Evolutionary conservation across 2,329 filamentous ascomycete species (phyloP).

Genomic region (Curvularia spicifera): DNA sequence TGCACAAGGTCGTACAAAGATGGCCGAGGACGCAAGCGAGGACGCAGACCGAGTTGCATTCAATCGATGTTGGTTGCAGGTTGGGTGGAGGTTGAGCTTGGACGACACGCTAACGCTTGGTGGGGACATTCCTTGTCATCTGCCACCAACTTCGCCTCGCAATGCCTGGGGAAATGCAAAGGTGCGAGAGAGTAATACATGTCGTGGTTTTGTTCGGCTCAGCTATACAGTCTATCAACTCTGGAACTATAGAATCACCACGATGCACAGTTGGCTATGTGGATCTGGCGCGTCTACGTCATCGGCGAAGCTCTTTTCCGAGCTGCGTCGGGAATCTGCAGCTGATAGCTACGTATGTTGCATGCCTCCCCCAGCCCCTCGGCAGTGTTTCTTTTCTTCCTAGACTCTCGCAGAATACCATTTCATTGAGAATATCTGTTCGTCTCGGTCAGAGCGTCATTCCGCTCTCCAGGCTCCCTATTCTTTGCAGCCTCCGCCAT

Average conservation of each 20-base stretch:
- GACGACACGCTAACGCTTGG: constrained; percentile 22
- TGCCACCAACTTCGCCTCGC: constrained; percentile 7
- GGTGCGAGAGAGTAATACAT: background rate
- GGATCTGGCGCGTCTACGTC: constrained; percentile 21
- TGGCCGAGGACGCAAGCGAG: constrained; percentile 64
- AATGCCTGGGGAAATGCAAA: constrained; percentile 1
- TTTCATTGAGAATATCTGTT: background rate
- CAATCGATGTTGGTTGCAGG: constrained; percentile 42
- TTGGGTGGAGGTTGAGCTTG: constrained; percentile 22
- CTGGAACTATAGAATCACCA: background rate
- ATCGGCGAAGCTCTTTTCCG: constrained; percentile 16
- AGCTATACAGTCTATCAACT: background rate
- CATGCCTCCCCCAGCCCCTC: constrained; percentile 2
- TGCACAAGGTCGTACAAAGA: constrained; percentile 68
- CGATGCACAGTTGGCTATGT: background rate
- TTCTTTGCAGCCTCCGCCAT: constrained; percentile 19
- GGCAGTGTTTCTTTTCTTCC: background rate
- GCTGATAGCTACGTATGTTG: constrained; percentile 1
- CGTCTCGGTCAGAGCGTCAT: constrained; percentile 17
- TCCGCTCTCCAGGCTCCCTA: constrained; percentile 7
- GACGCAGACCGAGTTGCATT: constrained; percentile 63
- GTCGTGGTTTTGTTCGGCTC: too few relatives aligned
- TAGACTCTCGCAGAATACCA: background rate
- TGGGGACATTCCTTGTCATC: constrained; percentile 24
- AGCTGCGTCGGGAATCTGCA: constrained; percentile 8